Evolutionary conservation across 495 filamentous ascomycete species (phyloP).

Genomic region (Pseudevernia furfuracea): DNA sequence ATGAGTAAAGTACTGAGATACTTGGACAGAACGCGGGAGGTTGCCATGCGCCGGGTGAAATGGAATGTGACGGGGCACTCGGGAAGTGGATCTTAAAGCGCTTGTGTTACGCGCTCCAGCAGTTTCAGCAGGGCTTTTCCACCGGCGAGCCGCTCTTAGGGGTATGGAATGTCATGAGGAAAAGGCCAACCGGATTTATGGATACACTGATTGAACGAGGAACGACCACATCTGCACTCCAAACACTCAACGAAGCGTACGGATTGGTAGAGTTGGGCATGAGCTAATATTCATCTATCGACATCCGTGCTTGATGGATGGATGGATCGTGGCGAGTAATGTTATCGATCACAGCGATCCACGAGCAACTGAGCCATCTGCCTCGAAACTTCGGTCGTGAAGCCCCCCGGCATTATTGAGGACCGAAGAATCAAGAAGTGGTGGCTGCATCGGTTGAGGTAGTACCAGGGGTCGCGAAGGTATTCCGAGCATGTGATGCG

Average conservation of each 20-base stretch:
- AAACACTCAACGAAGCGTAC: background rate
- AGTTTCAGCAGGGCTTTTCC: background rate
- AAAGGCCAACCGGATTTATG: background rate
- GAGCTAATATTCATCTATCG: background rate
- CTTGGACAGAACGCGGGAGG: background rate
- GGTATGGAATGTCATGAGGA: background rate
- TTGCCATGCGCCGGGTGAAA: background rate
- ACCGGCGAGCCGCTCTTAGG: background rate
- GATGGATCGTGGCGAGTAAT: background rate
- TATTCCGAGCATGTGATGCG: background rate
- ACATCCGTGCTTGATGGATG: background rate
- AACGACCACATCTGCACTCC: background rate
- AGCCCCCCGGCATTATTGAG: background rate
- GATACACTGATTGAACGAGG: background rate
- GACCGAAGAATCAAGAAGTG: background rate
- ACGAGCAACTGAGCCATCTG: background rate
- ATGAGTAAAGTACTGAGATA: no score
- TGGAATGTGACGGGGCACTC: no score
- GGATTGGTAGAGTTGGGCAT: background rate
- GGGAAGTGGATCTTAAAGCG: background rate
- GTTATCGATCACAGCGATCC: background rate
- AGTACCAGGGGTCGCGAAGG: background rate
- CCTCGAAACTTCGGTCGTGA: background rate
- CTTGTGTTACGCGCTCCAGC: slow-evolving; percentile 1
- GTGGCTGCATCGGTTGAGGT: background rate